A percentile compares a stretch with the other conserved stretches of the same genome.
These are phyloP conservation scores for Solanum pinnatisectum DNA, from an alignment of 257 asterid species.

Conservation along the genomic window DNA sequence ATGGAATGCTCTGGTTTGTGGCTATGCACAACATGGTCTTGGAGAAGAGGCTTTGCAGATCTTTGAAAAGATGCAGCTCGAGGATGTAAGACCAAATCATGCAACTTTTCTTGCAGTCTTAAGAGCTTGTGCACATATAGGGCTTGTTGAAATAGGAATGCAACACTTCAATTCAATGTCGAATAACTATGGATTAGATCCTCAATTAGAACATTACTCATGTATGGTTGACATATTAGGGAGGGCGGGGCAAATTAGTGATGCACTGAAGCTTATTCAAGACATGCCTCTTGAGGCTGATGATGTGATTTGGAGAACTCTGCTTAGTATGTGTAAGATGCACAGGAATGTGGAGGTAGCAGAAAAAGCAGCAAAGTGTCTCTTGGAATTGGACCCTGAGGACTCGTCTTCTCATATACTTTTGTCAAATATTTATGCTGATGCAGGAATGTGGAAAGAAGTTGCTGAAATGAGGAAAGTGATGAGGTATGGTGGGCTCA, in stretches of 20 bases:
- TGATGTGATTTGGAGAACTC: constrained; percentile 82
- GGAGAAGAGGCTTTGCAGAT: constrained; percentile 54
- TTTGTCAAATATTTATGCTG: constrained; percentile 69
- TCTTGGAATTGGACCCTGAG: constrained; percentile 55
- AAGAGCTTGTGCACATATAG: constrained; percentile 84
- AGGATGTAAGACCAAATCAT: constrained; percentile 52
- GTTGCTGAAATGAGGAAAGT: constrained; percentile 59
- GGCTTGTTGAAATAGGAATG: constrained; percentile 54
- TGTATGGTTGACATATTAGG: constrained; percentile 86
- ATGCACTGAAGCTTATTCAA: constrained; percentile 62
- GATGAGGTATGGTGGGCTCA: constrained; percentile 57
- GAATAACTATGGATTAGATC: constrained; percentile 41
- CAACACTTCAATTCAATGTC: constrained; percentile 56
- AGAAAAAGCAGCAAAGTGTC: constrained; percentile 57
- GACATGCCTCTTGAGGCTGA: constrained; percentile 80
- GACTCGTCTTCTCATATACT: constrained; percentile 79
- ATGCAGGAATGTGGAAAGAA: constrained; percentile 73
- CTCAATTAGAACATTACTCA: constrained; percentile 77
- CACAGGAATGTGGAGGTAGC: constrained; percentile 78
- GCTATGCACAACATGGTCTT: constrained; percentile 72
- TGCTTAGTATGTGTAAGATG: constrained; percentile 73
- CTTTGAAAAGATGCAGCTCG: constrained; percentile 49
- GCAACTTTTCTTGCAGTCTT: constrained; percentile 87
- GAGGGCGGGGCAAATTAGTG: constrained; percentile 41
- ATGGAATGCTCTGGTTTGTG: constrained; percentile 85